Conservation (phyloP, 208 protist genomes). For the Crithidia acanthocephali region DNA sequence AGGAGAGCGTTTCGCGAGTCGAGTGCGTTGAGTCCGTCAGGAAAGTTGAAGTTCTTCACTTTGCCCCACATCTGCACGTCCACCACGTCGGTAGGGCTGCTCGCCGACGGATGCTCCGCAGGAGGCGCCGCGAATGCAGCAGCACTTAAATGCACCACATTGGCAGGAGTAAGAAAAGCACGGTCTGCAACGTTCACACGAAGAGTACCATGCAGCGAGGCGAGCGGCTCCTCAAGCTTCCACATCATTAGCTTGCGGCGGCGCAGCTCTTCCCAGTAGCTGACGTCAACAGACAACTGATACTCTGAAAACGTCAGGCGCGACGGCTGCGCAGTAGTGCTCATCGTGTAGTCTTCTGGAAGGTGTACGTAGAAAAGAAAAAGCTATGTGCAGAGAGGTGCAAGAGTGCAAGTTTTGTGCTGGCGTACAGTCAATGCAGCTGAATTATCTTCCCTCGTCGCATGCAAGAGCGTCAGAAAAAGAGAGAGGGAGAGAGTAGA, state of each 20-base stretch:
- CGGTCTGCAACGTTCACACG: constrained; percentile 33
- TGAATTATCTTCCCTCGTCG: too few species aligned
- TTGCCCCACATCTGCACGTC: constrained; percentile 27
- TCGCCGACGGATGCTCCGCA: background rate
- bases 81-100: constrained; percentile 19
- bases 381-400: too few species aligned
- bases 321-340: background rate
- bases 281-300: constrained; percentile 56
- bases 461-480: too few species aligned
- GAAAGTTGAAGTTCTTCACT: constrained; percentile 36
- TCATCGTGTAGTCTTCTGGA: background rate
- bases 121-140: constrained; percentile 27
- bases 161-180: constrained; percentile 28
- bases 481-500: background rate
- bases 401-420: too few species aligned
- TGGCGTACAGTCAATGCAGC: too few species aligned
- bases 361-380: too few species aligned
- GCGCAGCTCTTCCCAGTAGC: constrained; percentile 69
- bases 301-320: constrained; percentile 39
- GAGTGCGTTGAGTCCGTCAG: constrained; percentile 20
- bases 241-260: constrained; percentile 58
- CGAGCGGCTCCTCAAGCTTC: constrained; percentile 53
- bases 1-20: constrained; percentile 25
- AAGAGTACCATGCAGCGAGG: constrained; percentile 35
- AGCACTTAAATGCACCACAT: constrained; percentile 41